A percentile compares a stretch with the other conserved stretches of the same genome.
Conservation (phyloP, 169 alveolate genomes). For the Plasmodium vivax region DNA sequence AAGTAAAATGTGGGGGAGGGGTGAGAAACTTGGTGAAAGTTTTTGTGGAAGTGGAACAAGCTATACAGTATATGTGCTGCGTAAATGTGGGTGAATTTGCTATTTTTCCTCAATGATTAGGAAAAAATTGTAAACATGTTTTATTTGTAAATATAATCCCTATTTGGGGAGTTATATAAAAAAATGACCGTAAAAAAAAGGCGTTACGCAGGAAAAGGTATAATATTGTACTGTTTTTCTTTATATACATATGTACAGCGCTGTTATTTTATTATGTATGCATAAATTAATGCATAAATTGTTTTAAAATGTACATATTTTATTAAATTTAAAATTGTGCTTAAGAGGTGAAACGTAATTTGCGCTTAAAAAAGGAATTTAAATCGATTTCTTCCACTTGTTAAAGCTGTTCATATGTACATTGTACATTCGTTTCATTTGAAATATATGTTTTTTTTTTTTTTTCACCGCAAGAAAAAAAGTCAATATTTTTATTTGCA, state of each 20-base stretch:
- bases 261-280: neutral
- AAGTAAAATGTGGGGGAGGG: neutral
- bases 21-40: neutral
- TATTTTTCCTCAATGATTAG: neutral
- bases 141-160: neutral
- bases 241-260: neutral
- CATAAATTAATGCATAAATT: neutral
- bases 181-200: neutral
- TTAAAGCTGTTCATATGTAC: neutral
- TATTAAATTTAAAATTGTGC: neutral
- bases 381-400: neutral
- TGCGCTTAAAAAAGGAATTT: neutral
- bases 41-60: neutral
- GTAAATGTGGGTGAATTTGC: neutral
- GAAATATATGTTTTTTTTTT: neutral
- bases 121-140: neutral
- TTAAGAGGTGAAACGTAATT: neutral
- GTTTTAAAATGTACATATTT: neutral
- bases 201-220: neutral
- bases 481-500: neutral
- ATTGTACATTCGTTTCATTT: neutral
- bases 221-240: neutral
- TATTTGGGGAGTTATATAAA: neutral
- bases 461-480: neutral
- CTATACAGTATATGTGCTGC: neutral